Evolutionary conservation across 1,139 yeast genomes (phyloP), one percentile per base, ranked within the genome.

Genomic region (Candida tropicalis): DNA sequence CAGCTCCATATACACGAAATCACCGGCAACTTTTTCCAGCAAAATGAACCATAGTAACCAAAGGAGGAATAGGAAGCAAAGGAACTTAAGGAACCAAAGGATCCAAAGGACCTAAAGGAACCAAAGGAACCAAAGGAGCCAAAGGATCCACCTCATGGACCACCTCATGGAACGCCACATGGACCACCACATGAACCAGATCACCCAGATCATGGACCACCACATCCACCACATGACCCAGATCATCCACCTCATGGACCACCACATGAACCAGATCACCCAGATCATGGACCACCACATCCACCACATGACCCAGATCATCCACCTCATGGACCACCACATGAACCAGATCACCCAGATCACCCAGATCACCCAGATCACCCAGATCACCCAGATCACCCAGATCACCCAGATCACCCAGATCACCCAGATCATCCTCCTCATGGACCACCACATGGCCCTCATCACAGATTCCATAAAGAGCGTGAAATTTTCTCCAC

Each of bases 401-500:
- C n/a, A n/a, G n/a, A n/a, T n/a, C n/a, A n/a, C n/a, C 39, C 39
- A 27, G 11, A 27, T 17, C 31, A 32, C 9, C 47, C 44, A 32
- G 41, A 40, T 23, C 47, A 40, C 13, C 37, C 37, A 27, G 13
- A 36, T 31, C 35, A 35, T 15, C 26, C 28, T 15, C 38, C 29
- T 10, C 41, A 40, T 10, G 22, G n/a, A n/a, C 39, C 4, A 29
- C 38, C 33, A 16, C 22, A 29, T 5, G n/a, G 10, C 10, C 22
- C 33, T 15, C 33, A 7, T 10, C 33, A 29, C 22, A 29, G 31
- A 16, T 27, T 7, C 28, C 35, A 32, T 11, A 18, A 25, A 20
- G 43, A 44, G 10, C 40, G 48, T 31, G 35, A 43, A 15, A 35
- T 66, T 5, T 66, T 67, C 40, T 46, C 57, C 3, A 46, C 52